Evolutionary conservation across 108 stramenopile genomes (phyloP).

Genomic region (Nitzschia inconspicua): DNA sequence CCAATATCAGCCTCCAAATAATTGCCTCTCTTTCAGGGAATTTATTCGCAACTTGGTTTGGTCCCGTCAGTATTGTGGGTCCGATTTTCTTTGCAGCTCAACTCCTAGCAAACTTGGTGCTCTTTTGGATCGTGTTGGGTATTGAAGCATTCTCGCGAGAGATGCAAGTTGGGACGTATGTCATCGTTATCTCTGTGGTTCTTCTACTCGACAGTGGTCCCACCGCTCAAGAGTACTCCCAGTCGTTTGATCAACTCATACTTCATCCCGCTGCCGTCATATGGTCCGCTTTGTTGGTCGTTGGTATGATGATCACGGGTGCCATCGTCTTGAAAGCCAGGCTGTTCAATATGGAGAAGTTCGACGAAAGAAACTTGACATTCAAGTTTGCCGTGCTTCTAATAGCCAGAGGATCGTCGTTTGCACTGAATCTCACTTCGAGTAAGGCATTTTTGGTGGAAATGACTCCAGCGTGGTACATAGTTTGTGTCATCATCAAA

Average conservation of each 20-base stretch:
- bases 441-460: slow-evolving; percentile 10
- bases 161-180: slow-evolving; percentile 39
- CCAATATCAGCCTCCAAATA: slow-evolving; percentile 30
- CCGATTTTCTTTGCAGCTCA: slow-evolving; percentile 25
- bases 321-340: background rate
- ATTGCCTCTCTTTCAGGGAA: slow-evolving; percentile 7
- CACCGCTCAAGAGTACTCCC: slow-evolving; percentile 14
- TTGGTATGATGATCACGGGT: slow-evolving; percentile 15
- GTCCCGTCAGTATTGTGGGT: slow-evolving; percentile 31
- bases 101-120: slow-evolving; percentile 28
- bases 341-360: too few relatives aligned
- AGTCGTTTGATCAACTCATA: slow-evolving; percentile 20
- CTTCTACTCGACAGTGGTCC: slow-evolving; percentile 36
- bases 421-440: slow-evolving; percentile 28
- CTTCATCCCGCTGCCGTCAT: slow-evolving; percentile 16
- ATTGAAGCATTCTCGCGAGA: slow-evolving; percentile 25
- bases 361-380: too few relatives aligned
- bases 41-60: slow-evolving; percentile 40
- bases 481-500: slow-evolving; percentile 30
- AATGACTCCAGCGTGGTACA: too few relatives aligned
- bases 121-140: slow-evolving; percentile 33
- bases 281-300: slow-evolving; percentile 22
- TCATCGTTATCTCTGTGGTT: slow-evolving; percentile 29
- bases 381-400: slow-evolving; percentile 21
- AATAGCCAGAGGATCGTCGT: slow-evolving; percentile 22